Conservation (phyloP, 2,329 filamentous ascomycete genomes). For the Cercospora sesami region DNA sequence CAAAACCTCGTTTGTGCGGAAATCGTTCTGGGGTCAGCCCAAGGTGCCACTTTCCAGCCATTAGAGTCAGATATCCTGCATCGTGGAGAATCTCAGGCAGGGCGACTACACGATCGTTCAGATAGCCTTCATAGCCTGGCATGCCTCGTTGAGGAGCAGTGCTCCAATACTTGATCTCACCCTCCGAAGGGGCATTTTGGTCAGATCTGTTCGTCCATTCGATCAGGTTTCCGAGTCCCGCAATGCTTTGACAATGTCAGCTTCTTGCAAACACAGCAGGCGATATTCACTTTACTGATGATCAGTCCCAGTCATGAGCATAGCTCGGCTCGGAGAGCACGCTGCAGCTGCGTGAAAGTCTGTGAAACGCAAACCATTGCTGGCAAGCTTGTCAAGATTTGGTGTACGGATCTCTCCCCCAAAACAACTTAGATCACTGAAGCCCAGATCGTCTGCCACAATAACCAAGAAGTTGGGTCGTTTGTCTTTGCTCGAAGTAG, state of each 20-base stretch:
- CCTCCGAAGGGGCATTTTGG: constrained; percentile 55
- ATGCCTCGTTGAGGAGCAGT: constrained; percentile 58
- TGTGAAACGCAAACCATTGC: constrained; percentile 58
- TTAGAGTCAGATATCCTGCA: constrained; percentile 60
- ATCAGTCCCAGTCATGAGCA: constrained; percentile 67
- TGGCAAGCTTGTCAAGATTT: constrained; percentile 55
- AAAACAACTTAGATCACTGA: constrained; percentile 58
- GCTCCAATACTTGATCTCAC: constrained; percentile 46
- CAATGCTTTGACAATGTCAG: constrained; percentile 42
- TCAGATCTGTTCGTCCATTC: constrained; percentile 59
- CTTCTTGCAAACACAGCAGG: neutral
- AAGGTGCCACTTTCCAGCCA: constrained; percentile 65
- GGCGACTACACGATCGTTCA: constrained; percentile 60
- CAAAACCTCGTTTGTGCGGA: constrained; percentile 60
- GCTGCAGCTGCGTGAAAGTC: constrained; percentile 66
- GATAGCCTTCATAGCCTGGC: constrained; percentile 64
- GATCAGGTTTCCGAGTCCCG: constrained; percentile 59
- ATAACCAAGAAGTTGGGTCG: constrained; percentile 62
- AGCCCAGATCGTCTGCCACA: constrained; percentile 35
- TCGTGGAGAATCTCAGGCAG: constrained; percentile 61
- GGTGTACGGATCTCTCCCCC: constrained; percentile 63
- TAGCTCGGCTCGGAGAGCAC: constrained; percentile 64
- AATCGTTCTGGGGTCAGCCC: constrained; percentile 59
- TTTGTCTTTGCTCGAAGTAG: constrained; percentile 34
- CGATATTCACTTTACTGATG: constrained; percentile 44